phyloP scores from a whole-genome alignment of 2,329 filamentous ascomycete genomes.

The Albifimbria verrucaria region DNA sequence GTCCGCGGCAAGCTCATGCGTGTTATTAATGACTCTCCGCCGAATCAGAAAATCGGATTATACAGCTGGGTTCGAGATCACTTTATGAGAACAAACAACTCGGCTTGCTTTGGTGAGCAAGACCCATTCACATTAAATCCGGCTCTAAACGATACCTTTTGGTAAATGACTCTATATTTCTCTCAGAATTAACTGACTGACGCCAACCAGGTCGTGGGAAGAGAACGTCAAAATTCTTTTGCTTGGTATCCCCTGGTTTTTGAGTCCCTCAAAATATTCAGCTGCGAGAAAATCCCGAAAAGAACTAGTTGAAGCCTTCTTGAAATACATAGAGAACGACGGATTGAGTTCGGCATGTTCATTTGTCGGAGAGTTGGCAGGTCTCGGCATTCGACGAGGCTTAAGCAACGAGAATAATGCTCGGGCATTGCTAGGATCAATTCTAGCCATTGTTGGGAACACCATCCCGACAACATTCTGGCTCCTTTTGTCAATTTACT shows the following conservation, averaged over 20 bases:
- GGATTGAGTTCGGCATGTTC: conserved; percentile 12
- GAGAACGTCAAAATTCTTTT: conserved; percentile 14
- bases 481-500: conserved; percentile 10
- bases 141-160: conserved; percentile 8
- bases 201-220: conserved; percentile 9
- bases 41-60: conserved; percentile 9
- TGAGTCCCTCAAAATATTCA: conserved; percentile 11
- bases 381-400: conserved; percentile 9
- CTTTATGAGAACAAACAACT: conserved; percentile 17
- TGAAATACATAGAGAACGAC: conserved; percentile 7
- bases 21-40: conserved; percentile 7
- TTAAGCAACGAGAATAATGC: conserved; percentile 17
- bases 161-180: conserved; percentile 1
- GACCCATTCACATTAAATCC: conserved; percentile 12
- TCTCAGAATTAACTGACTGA: background rate
- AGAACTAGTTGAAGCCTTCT: conserved; percentile 11
- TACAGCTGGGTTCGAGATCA: conserved; percentile 14
- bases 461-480: conserved; percentile 15
- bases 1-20: conserved; percentile 8
- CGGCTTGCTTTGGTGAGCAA: conserved; percentile 14
- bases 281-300: conserved; percentile 9
- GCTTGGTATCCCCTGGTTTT: conserved; percentile 13
- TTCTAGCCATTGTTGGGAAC: conserved; percentile 16
- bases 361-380: conserved; percentile 12
- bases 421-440: conserved; percentile 13